Conservation (phyloP, 2,329 filamentous ascomycete genomes). For the Orbilia oligospora region DNA sequence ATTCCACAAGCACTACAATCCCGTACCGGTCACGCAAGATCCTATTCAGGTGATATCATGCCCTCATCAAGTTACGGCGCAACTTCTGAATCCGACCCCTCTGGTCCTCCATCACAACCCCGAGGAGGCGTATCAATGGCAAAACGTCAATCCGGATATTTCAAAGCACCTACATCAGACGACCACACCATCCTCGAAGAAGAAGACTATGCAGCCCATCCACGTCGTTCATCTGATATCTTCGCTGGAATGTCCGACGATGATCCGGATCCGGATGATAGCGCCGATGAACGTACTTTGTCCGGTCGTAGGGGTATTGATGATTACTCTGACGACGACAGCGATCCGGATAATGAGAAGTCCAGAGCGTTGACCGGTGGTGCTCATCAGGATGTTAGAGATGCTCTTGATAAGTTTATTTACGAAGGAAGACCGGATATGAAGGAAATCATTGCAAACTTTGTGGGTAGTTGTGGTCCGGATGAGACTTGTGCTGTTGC, state of each 20-base stretch:
- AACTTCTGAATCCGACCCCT: conserved; percentile 30
- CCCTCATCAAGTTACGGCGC: conserved; percentile 27
- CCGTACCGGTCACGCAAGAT: conserved; percentile 42
- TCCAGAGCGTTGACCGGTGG: conserved; percentile 24
- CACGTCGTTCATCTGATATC: conserved; percentile 34
- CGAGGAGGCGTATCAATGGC: conserved; percentile 40
- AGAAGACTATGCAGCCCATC: conserved; percentile 38
- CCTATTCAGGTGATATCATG: conserved; percentile 57
- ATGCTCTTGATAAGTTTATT: conserved; percentile 58
- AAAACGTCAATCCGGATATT: conserved; percentile 56
- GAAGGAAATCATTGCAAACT: conserved; percentile 53
- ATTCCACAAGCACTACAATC: conserved; percentile 41
- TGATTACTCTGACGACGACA: conserved; percentile 39
- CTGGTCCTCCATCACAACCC: conserved; percentile 34
- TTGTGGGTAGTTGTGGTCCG: conserved; percentile 49
- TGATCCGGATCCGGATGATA: conserved; percentile 55
- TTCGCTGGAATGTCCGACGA: conserved; percentile 56
- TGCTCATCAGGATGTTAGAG: conserved; percentile 50
- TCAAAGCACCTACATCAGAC: conserved; percentile 53
- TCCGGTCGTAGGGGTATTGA: conserved; percentile 25
- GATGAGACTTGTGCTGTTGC: conserved; percentile 58
- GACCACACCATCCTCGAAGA: conserved; percentile 59
- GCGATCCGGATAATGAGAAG: conserved; percentile 46
- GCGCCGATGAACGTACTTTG: conserved; percentile 50
- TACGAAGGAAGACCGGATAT: conserved; percentile 58